Evolutionary conservation across 2,329 filamentous ascomycete genomes (phyloP).

Genomic region (Penicillium carneum): DNA sequence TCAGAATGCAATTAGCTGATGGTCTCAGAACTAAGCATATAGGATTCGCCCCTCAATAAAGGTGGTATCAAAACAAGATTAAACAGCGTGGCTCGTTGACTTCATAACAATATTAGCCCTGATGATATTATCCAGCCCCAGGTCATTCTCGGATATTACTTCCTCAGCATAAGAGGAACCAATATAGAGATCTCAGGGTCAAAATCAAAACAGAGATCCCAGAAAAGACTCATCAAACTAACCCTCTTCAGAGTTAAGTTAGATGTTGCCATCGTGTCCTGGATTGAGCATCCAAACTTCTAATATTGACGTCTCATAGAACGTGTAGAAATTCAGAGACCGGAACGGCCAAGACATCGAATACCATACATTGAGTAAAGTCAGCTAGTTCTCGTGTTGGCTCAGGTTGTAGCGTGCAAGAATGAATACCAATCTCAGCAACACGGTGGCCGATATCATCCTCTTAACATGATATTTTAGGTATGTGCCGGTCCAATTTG

Average conservation of each 20-base stretch:
- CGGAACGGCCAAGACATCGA: not conserved
- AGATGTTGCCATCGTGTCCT: not conserved
- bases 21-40: not conserved
- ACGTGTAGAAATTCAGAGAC: not conserved
- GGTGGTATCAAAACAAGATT: not conserved
- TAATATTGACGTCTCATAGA: not conserved
- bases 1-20: not conserved
- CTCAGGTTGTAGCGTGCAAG: not conserved
- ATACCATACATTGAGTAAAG: not conserved
- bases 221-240: not conserved
- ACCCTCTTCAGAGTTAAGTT: not conserved
- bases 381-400: conserved; percentile 1
- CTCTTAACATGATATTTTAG: conserved; percentile 8
- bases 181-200: not conserved
- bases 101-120: conserved; percentile 9
- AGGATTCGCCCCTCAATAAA: not conserved
- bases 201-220: conserved; percentile 8
- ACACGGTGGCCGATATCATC: not conserved
- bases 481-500: conserved; percentile 38
- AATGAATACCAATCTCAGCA: not conserved
- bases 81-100: not conserved
- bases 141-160: not conserved
- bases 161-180: not conserved
- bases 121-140: conserved; percentile 2
- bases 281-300: not conserved